Base-by-base conservation (phyloP, 208 protist genomes). In the Borovskyia barvae region DNA sequence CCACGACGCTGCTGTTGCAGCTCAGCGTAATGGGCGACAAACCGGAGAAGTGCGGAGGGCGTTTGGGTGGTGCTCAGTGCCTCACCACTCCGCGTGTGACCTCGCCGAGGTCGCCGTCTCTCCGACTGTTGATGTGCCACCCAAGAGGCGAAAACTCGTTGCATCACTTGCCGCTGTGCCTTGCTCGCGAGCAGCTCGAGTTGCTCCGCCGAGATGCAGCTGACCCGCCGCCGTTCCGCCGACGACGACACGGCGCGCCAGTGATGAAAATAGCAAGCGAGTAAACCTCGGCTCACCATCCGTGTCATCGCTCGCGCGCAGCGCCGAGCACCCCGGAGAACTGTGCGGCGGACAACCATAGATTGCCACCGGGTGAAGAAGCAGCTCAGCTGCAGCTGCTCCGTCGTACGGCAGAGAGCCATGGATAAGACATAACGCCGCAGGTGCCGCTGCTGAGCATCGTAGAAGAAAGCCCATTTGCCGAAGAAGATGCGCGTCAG, bases 391-490 rank as follows among this genome's bases (percentile, higher is more conserved):
- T 75, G 80, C 36, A 47, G 50, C 9, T 66, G 77, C 15, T 69
- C 57, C 4, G 80, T 82, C 14, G 79, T 28, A n/a, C 69, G 65
- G 6, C 76, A 73, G 6, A 94, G 66, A 9, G 73, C 51, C 19
- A 58, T 45, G 12, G 75, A 33, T 2, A 87, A 56, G 0, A 86
- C 30, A 50, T 87, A 61, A n/a, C 65, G 62, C 3, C 69, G 51
- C 49, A 79, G 64, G 28, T 69, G 73, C 1, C 73, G 71, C 51
- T 91, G 87, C 56, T 86, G 72, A 0, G 5, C 24, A 36, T 90
- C 81, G 59, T 94, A 91, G 42, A 89, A 85, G 24, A 39, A 20
- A 17, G 64, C 83, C 87, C 87, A 94, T 35, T 60, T 71, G 0
- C 59, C 66, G 48, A 91, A 91, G 60, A 78, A 90, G 26, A 75